Conservation (phyloP, 1,139 yeast species). For the Magnusiomyces suaveolens region DNA sequence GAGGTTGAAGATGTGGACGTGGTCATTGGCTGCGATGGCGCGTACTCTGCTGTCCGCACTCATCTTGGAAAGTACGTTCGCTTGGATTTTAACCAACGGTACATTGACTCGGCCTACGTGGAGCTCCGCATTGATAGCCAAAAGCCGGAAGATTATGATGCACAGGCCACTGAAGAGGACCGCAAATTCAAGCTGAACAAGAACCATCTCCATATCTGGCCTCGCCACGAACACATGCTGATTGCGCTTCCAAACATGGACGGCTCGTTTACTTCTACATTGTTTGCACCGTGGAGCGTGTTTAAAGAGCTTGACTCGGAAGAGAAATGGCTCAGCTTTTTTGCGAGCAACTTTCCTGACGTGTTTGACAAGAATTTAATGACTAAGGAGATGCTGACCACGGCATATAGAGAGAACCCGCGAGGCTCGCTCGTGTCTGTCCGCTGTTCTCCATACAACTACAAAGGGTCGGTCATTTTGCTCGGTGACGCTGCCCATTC, state of each 20-base stretch:
- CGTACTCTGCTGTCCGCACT: slow-evolving; percentile 64
- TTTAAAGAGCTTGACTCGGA: slow-evolving; percentile 42
- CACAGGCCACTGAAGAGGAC: slow-evolving; percentile 11
- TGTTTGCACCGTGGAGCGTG: slow-evolving; percentile 74
- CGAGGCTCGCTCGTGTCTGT: slow-evolving; percentile 61
- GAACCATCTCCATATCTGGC: slow-evolving; percentile 89
- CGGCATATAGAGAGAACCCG: slow-evolving; percentile 53
- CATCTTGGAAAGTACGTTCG: slow-evolving; percentile 56
- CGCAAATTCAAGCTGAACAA: slow-evolving; percentile 49
- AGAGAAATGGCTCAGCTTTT: slow-evolving; percentile 42
- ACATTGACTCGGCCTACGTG: slow-evolving; percentile 74
- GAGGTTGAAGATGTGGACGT: slow-evolving; percentile 40
- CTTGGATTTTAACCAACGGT: slow-evolving; percentile 66
- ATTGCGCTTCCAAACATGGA: slow-evolving; percentile 80
- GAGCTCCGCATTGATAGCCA: slow-evolving; percentile 50
- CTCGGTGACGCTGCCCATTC: slow-evolving; percentile 94
- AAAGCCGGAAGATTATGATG: slow-evolving; percentile 3
- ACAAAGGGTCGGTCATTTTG: slow-evolving; percentile 52
- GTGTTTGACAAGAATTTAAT: slow-evolving; percentile 48
- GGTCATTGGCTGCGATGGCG: slow-evolving; percentile 80
- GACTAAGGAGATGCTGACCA: slow-evolving; percentile 46
- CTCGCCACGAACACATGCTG: slow-evolving; percentile 74
- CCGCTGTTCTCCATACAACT: slow-evolving; percentile 59
- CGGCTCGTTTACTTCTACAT: slow-evolving; percentile 82
- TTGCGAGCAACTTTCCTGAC: slow-evolving; percentile 58